These are phyloP conservation scores for Lactuca sativa DNA, from an alignment of 129 eudicot species.

Conservation along the genomic window DNA sequence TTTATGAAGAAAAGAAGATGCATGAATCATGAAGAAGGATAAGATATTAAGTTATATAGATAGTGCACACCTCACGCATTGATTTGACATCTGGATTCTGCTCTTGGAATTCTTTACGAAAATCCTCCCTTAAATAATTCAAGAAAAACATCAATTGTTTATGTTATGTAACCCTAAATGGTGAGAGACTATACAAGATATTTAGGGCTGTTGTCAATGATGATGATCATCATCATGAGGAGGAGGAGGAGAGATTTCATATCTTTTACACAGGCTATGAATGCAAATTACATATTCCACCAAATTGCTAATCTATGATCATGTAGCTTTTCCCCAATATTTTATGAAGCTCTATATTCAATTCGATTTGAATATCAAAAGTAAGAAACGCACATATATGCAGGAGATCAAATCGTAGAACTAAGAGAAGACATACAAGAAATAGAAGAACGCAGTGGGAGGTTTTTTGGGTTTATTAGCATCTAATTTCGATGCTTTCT, in stretches of 20 bases:
- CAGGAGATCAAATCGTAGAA: not conserved
- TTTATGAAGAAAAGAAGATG: not conserved
- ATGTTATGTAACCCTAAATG: slow-evolving; percentile 2
- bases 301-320: slow-evolving; percentile 5
- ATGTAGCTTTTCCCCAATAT: not conserved
- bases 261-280: not conserved
- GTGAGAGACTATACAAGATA: not conserved
- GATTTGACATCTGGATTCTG: slow-evolving; percentile 79
- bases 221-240: no score
- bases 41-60: not conserved
- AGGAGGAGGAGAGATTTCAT: no score
- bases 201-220: not conserved
- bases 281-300: slow-evolving; percentile 15
- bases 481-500: slow-evolving; percentile 52
- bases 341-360: slow-evolving; percentile 13
- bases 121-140: slow-evolving; percentile 67
- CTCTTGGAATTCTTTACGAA: slow-evolving; percentile 83
- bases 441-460: slow-evolving; percentile 94
- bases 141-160: slow-evolving; percentile 6
- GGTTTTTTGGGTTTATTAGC: slow-evolving; percentile 87
- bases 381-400: slow-evolving; percentile 2
- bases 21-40: not conserved
- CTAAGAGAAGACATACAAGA: slow-evolving; percentile 50
- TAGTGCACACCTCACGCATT: slow-evolving; percentile 70
- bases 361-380: not conserved